A percentile compares a stretch with the other conserved stretches of the same genome.
Evolutionary conservation across 768 basidiomycete species (phyloP).

Genomic region (Pholiota microspora): DNA sequence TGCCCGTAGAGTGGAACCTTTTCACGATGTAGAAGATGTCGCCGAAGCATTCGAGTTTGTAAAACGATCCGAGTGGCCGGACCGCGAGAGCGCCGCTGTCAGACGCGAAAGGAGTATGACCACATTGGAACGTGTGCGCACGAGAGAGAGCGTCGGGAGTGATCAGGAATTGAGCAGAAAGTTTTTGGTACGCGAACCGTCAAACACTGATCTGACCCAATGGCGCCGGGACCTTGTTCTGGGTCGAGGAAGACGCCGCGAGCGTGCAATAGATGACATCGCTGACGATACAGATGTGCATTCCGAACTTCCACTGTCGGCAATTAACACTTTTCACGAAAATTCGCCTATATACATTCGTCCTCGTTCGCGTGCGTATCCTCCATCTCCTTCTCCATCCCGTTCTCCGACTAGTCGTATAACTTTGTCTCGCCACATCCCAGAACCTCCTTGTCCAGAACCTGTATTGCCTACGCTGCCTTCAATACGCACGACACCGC

Average conservation of each 20-base stretch:
- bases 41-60: slow-evolving; percentile 78
- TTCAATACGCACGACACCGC: slow-evolving; percentile 23
- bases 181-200: slow-evolving; percentile 39
- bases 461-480: slow-evolving; percentile 15
- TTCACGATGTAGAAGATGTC: slow-evolving; percentile 51
- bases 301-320: slow-evolving; percentile 27
- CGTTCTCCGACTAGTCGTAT: slow-evolving; percentile 22
- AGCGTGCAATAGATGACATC: slow-evolving; percentile 45
- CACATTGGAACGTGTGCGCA: slow-evolving; percentile 50
- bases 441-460: slow-evolving; percentile 16
- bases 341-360: slow-evolving; percentile 39
- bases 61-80: slow-evolving; percentile 84
- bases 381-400: slow-evolving; percentile 54
- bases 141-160: slow-evolving; percentile 42
- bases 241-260: slow-evolving; percentile 61
- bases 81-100: slow-evolving; percentile 69
- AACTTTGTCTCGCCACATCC: slow-evolving; percentile 16
- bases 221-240: slow-evolving; percentile 56
- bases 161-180: slow-evolving; percentile 31
- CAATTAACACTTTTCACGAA: slow-evolving; percentile 26
- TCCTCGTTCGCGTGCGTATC: slow-evolving; percentile 46
- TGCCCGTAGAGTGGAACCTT: slow-evolving; percentile 29
- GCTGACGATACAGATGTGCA: slow-evolving; percentile 28
- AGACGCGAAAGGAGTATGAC: slow-evolving; percentile 69
- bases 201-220: slow-evolving; percentile 46